Percentiles rank a stretch among this genome's conserved stretches.
Evolutionary conservation across 306 rosid genomes (phyloP).

Genomic region (Begonia fuchsioides): DNA sequence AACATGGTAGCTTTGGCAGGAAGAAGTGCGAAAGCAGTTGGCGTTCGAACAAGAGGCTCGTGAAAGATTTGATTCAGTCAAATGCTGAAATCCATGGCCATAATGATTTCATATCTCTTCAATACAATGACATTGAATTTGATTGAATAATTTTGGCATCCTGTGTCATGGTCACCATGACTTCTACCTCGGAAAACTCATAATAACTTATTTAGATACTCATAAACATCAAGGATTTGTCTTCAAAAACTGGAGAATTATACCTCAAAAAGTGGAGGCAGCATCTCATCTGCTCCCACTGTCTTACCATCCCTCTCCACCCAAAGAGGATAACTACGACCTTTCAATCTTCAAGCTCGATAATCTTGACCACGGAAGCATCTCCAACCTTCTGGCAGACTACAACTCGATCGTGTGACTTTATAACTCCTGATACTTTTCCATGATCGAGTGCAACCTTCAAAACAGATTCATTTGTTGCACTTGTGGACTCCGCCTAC

Average conservation of each 20-base stretch:
- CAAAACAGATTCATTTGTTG: conserved; percentile 69
- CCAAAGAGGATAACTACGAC: background rate
- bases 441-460: conserved; percentile 88
- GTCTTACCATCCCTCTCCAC: too few relatives aligned
- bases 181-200: background rate
- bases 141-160: background rate
- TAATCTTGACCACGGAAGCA: conserved; percentile 69
- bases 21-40: too few relatives aligned
- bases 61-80: too few relatives aligned
- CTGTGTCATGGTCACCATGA: background rate
- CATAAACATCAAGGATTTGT: background rate
- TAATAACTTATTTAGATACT: too few relatives aligned
- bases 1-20: too few relatives aligned
- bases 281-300: conserved; percentile 1
- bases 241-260: background rate
- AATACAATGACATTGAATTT: too few relatives aligned
- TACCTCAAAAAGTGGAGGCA: conserved; percentile 1
- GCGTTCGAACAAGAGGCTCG: too few relatives aligned
- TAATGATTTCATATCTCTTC: too few relatives aligned
- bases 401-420: conserved; percentile 74
- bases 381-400: conserved; percentile 92
- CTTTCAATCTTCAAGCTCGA: conserved; percentile 77
- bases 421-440: conserved; percentile 57
- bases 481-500: conserved; percentile 64
- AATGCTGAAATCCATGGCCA: too few relatives aligned